Evolutionary conservation across 2,329 filamentous ascomycete species (phyloP).

Genomic region (Alternaria consortialis): DNA sequence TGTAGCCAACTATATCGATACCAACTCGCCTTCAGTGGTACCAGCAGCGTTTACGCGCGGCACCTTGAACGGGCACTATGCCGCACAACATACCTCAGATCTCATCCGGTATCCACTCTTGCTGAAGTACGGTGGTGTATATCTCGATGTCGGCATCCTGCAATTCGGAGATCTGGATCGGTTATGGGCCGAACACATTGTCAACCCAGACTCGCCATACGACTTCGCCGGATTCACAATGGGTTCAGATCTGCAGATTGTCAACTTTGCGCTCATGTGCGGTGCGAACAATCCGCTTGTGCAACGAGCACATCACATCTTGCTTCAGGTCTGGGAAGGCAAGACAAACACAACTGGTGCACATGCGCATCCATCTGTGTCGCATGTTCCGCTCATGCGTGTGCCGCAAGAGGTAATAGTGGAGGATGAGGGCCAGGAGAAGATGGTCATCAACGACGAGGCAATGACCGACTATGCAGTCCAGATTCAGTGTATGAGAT

Average conservation of each 20-base stretch:
- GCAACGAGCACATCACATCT: slow-evolving; percentile 57
- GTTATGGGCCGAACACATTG: slow-evolving; percentile 62
- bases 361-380: slow-evolving; percentile 62
- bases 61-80: slow-evolving; percentile 60
- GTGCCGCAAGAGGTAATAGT: slow-evolving; percentile 42
- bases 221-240: slow-evolving; percentile 39
- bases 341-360: slow-evolving; percentile 52
- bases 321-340: slow-evolving; percentile 63
- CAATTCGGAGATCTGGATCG: slow-evolving; percentile 66
- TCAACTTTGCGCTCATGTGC: slow-evolving; percentile 34
- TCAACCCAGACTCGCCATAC: slow-evolving; percentile 58
- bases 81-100: slow-evolving; percentile 65
- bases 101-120: slow-evolving; percentile 66
- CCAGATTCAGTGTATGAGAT: slow-evolving; percentile 63
- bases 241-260: slow-evolving; percentile 32
- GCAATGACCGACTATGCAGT: slow-evolving; percentile 66
- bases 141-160: slow-evolving; percentile 66
- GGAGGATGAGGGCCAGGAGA: slow-evolving; percentile 45
- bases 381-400: slow-evolving; percentile 57
- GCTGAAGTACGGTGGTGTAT: slow-evolving; percentile 66
- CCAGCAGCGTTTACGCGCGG: slow-evolving; percentile 62
- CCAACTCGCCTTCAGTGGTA: slow-evolving; percentile 55
- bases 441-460: slow-evolving; percentile 50
- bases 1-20: slow-evolving; percentile 60
- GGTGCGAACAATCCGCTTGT: slow-evolving; percentile 59